A percentile compares a stretch with the other conserved stretches of the same genome.
phyloP scores from a whole-genome alignment of 2,329 filamentous ascomycete genomes.

The Oidium heveae region DNA sequence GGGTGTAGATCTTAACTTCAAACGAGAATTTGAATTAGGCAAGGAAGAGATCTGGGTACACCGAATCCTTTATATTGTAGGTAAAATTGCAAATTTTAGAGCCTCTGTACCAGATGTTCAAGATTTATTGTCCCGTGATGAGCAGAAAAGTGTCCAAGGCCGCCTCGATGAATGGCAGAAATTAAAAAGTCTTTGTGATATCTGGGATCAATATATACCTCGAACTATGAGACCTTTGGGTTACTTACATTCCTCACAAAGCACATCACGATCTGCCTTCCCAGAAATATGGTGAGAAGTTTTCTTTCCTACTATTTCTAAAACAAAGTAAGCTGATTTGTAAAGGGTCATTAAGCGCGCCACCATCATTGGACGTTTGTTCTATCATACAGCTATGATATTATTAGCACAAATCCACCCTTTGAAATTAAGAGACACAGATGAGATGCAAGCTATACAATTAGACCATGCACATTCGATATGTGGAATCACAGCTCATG shows the following conservation, averaged over 20 bases:
- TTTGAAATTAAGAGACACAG: slow-evolving; percentile 25
- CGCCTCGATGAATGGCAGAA: slow-evolving; percentile 53
- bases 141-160: slow-evolving; percentile 36
- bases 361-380: slow-evolving; percentile 57
- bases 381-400: slow-evolving; percentile 72
- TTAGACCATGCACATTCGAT: slow-evolving; percentile 58
- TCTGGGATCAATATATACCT: slow-evolving; percentile 57
- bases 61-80: slow-evolving; percentile 68
- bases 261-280: slow-evolving; percentile 46
- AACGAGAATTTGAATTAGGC: slow-evolving; percentile 27
- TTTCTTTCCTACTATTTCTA: background rate
- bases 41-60: slow-evolving; percentile 72
- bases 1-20: slow-evolving; percentile 60
- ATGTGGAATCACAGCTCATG: slow-evolving; percentile 71
- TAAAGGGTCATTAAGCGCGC: slow-evolving; percentile 54
- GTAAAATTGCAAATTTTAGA: slow-evolving; percentile 67
- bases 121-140: slow-evolving; percentile 31
- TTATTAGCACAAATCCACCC: slow-evolving; percentile 63
- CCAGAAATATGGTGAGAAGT: slow-evolving; percentile 54
- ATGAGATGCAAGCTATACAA: slow-evolving; percentile 45
- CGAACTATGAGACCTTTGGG: slow-evolving; percentile 71
- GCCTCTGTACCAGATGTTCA: slow-evolving; percentile 38
- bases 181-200: slow-evolving; percentile 58
- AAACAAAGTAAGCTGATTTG: slow-evolving; percentile 7
- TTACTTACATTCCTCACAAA: slow-evolving; percentile 44